Evolutionary conservation across 805 yeast genomes (phyloP).

Genomic region (Myxozyma lipomycoides): DNA sequence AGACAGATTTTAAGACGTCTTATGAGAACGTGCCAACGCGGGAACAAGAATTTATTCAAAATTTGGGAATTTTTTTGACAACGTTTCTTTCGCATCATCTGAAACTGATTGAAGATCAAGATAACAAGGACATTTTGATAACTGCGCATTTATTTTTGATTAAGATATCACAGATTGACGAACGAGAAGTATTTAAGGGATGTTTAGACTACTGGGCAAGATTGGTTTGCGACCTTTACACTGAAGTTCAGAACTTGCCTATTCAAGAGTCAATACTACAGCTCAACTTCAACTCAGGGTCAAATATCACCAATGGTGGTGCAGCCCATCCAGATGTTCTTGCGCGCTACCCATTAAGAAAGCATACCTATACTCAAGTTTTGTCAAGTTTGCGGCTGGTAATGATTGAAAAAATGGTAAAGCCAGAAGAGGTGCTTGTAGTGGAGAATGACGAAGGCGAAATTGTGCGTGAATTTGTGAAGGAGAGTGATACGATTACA

Average conservation of each 20-base stretch:
- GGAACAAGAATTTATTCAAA: conserved; percentile 93
- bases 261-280: conserved; percentile 67
- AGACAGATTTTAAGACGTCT: conserved; percentile 56
- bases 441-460: conserved; percentile 99
- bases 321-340: conserved; percentile 81
- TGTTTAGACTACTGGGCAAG: conserved; percentile 92
- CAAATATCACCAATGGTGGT: conserved; percentile 52
- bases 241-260: conserved; percentile 81
- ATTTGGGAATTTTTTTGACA: conserved; percentile 86
- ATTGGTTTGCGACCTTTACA: conserved; percentile 75
- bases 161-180: conserved; percentile 84
- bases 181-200: conserved; percentile 91
- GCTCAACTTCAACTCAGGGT: conserved; percentile 42
- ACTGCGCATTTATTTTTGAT: conserved; percentile 77
- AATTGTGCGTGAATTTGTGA: conserved; percentile 94
- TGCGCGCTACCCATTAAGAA: conserved; percentile 77
- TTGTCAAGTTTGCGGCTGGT: conserved; percentile 82
- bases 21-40: conserved; percentile 71
- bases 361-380: conserved; percentile 73
- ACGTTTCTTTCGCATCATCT: conserved; percentile 82
- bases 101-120: conserved; percentile 44
- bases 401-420: conserved; percentile 95
- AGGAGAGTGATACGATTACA: conserved; percentile 95
- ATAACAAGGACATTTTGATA: conserved; percentile 55
- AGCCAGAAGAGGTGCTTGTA: conserved; percentile 96